phyloP scores from a whole-genome alignment of 2,329 filamentous ascomycete genomes.

The Fusarium proliferatum region DNA sequence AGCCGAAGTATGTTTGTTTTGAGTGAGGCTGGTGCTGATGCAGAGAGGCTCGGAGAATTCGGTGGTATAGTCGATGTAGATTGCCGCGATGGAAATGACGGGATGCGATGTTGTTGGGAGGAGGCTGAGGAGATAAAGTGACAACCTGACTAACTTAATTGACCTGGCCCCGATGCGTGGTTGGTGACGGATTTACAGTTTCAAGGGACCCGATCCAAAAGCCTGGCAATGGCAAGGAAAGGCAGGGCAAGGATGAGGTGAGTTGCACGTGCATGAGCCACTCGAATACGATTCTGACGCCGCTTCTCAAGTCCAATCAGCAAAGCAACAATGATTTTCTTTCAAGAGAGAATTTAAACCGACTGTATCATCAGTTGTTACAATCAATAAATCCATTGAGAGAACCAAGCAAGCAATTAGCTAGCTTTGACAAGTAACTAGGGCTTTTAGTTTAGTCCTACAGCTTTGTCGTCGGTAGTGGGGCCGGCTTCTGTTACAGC shows the following conservation, averaged over 20 bases:
- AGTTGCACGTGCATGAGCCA: conserved; percentile 38
- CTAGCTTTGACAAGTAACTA: background rate
- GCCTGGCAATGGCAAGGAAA: conserved; percentile 8
- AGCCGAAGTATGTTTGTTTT: background rate
- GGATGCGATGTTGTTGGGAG: conserved; percentile 15
- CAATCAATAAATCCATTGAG: background rate
- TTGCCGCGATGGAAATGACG: conserved; percentile 1
- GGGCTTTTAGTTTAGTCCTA: conserved; percentile 5
- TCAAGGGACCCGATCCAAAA: conserved; percentile 31
- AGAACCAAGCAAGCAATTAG: background rate
- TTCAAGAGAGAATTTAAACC: background rate
- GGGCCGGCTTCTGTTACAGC: conserved; percentile 12
- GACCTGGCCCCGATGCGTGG: conserved; percentile 19
- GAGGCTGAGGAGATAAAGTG: conserved; percentile 31
- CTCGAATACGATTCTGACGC: conserved; percentile 24
- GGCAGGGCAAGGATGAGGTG: conserved; percentile 31
- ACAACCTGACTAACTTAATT: conserved; percentile 21
- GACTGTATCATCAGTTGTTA: background rate
- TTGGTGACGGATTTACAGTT: conserved; percentile 39
- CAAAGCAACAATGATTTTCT: background rate
- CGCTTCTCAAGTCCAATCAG: background rate
- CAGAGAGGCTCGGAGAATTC: background rate
- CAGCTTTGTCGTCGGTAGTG: conserved; percentile 16
- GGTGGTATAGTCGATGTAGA: conserved; percentile 14
- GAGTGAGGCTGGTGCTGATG: conserved; percentile 12